These are phyloP conservation scores for Arthromyces matolae DNA, from an alignment of 768 basidiomycete genomes.

Conservation along the genomic window DNA sequence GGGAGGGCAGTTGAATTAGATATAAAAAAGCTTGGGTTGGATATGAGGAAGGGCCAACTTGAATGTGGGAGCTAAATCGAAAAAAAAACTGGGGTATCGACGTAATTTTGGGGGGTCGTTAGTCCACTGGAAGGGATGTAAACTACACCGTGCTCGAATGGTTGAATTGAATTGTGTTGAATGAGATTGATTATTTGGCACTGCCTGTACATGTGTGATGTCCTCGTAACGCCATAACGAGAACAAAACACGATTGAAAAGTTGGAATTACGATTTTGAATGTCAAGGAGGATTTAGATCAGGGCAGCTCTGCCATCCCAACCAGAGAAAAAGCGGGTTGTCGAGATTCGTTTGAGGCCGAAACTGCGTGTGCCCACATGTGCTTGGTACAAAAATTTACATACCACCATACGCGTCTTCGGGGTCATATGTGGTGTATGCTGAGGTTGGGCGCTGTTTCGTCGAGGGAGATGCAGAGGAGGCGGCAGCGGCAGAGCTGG, in stretches of 20 bases:
- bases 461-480: not conserved
- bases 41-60: not conserved
- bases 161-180: not conserved
- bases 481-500: not conserved
- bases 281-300: too few species aligned
- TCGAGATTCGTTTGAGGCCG: too few species aligned
- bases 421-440: constrained; percentile 52
- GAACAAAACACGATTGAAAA: not conserved
- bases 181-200: too few species aligned
- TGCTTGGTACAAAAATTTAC: constrained; percentile 25
- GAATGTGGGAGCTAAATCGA: not conserved
- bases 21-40: not conserved
- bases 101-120: constrained; percentile 15
- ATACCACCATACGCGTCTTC: constrained; percentile 72
- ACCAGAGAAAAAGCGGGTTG: too few species aligned
- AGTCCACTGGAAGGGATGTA: constrained; percentile 3
- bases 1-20: too few species aligned
- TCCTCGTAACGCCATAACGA: too few species aligned
- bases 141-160: too few species aligned
- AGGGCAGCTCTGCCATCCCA: too few species aligned
- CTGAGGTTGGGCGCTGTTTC: constrained; percentile 16
- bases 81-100: constrained; percentile 11
- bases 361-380: too few species aligned
- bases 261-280: too few species aligned
- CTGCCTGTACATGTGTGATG: too few species aligned